Evolutionary conservation across 208 protist genomes (phyloP), one percentile per base, ranked within the genome.

Genomic region (Naegleria gruberi): DNA sequence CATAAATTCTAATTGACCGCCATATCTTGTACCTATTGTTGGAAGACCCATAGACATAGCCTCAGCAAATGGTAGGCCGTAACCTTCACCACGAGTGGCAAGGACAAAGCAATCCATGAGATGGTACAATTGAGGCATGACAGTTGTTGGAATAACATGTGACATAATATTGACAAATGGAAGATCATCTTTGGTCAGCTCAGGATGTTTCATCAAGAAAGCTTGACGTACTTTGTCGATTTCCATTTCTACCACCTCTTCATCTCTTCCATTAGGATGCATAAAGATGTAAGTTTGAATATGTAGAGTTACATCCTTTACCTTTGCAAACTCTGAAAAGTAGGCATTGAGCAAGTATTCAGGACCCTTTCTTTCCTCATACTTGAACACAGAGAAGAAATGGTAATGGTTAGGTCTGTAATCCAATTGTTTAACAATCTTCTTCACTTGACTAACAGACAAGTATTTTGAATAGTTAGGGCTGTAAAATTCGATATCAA

Each of bases 31-130:
- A 42, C 91, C 92, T n/a, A 95, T 94, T 0, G 84, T 82, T 5
- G 94, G 94, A 55, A 95, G 87, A 7, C 86, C 90, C 92, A 94
- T 94, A 6, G 94, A 45, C 94, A 95, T 95, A 26, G 94, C 94
- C 87, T 96, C 93, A 40, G 92, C 89, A 86, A 94, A 92, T 4
- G 95, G 95, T 26, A 94, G 89, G 0, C 92, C 95, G 94, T 92
- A 97, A 47, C 95, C 95, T 88, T 97, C 97, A n/a, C 94, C 96
- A 37, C 94, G 93, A 19, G 91, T 94, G 4, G 97, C 95, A 6
- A 97, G 89, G 30, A 98, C 95, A 90, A 97, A 97, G n/a, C 92
- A 93, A 91, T 98, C 93, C 10, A 89, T 92, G 30, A 91, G 91
- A 8, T 86, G 87, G 91, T 97, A 98, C 89, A 98, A 89, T 42